These are phyloP conservation scores for Podospora tetraspora DNA, from an alignment of 495 filamentous ascomycete genomes.

Conservation along the genomic window DNA sequence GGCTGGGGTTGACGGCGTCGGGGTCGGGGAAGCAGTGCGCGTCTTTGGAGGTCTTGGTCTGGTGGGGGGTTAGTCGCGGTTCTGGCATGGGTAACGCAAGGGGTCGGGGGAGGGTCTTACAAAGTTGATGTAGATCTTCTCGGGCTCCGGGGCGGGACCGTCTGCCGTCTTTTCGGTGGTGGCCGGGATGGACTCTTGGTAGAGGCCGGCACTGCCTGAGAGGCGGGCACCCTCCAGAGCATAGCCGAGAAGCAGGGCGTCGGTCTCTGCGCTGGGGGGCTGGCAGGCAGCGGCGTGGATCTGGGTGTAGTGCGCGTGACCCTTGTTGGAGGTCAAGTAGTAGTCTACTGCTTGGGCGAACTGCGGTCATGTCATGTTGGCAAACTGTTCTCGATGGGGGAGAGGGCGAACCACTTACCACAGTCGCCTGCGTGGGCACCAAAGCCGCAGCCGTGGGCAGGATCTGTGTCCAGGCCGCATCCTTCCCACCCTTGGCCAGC, in stretches of 20 bases:
- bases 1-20: constrained; percentile 56
- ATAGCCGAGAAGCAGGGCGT: constrained; percentile 45
- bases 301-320: constrained; percentile 51
- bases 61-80: constrained; percentile 41
- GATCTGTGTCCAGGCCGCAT: constrained; percentile 73
- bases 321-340: constrained; percentile 55
- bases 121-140: constrained; percentile 49
- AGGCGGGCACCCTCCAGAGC: constrained; percentile 51
- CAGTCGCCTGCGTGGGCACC: constrained; percentile 66
- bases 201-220: constrained; percentile 41
- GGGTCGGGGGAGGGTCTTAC: constrained; percentile 43
- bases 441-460: constrained; percentile 39
- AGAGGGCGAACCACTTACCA: constrained; percentile 35
- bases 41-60: constrained; percentile 55
- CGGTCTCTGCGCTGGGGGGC: constrained; percentile 27
- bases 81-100: constrained; percentile 4
- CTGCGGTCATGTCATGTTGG: constrained; percentile 19
- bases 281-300: constrained; percentile 50
- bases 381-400: no score
- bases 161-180: constrained; percentile 49
- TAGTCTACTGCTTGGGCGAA: constrained; percentile 75
- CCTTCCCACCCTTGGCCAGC: constrained; percentile 61
- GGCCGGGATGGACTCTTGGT: constrained; percentile 45
- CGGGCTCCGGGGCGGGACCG: constrained; percentile 35
- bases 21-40: constrained; percentile 63